Evolutionary conservation across 164 flowering plant genomes (phyloP), one percentile per base, ranked within the genome.

Genomic region (Berberis thunbergii): DNA sequence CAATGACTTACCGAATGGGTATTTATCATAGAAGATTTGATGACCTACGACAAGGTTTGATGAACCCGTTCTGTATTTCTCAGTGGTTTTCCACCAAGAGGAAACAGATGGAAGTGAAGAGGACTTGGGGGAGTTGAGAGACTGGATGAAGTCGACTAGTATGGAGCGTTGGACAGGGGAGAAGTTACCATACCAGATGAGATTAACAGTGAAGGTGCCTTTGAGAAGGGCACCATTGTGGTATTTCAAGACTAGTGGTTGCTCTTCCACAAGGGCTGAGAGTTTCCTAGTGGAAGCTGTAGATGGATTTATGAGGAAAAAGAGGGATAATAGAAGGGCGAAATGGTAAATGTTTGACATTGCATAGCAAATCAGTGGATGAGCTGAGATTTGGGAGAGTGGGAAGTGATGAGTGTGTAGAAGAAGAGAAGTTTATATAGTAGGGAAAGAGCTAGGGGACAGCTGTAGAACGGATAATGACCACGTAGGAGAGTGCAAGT

Each of bases 201-300:
- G 71, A 56, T 84, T 77, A 45, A 83, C 67, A 53, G 84, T 64
- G 70, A 79, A 44, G 41, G 75, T 77, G 10, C 89, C 89, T 6
- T 76, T 80, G 41, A 87, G 81, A 13, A 87, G 81, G 0, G 70
- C 69, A n/a, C 94, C 94, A 52, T 83, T 79, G 78, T 87, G 90
- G 75, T 87, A 81, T n/a, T 75, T 69, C 44, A 82, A 78, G 2
- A 73, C 49, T 1, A 81, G 67, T 2, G 81, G 81, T 13, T 73
- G 80, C 7, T 52, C 55, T 7, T 52, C 55, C 2, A 52, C 55
- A 10, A 52, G 7, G 13, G 55, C 55, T 52, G 55, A 52, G n/a
- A 52, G 78, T 49, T 62, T 77, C n/a, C 78, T 72, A 1, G 77
- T 46, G 6, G 72, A 49, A 11, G 71, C 75, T 4, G 66, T 3